Base-by-base conservation (phyloP, 2,329 filamentous ascomycete genomes). In the Claviceps africana region DNA sequence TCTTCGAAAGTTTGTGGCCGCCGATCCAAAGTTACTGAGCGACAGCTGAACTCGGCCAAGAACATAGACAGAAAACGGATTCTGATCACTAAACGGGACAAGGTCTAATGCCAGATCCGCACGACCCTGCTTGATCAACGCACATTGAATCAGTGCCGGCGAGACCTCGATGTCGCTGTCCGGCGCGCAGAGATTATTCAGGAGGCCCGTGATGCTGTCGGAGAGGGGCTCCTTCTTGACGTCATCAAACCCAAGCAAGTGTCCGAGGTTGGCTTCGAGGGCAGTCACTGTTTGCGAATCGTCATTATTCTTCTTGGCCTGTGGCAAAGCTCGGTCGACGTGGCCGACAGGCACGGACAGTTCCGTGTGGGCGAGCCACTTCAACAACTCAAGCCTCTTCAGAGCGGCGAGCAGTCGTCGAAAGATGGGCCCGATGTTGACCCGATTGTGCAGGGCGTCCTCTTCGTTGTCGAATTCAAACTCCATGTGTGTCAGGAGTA, bases 401-500 rank as follows among this genome's bases (percentile, higher is more conserved):
- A 98, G 74, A 52, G 84, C 77, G n/a, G 74, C 71, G 35, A 93
- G 72, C 6, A 96, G 74, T 47, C 79, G 75, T 60, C 80, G 70
- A 67, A 85, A 91, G 37, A 91, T 79, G 1, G 72, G 70, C 48
- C 85, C 80, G 54, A 93, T 83, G 30, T 83, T 78, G 9, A 86
- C 71, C 21, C 74, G 69, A 40, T 74, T 68, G 57, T 78, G 76
- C 35, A 82, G 72, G 2, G 79, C 79, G 17, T 86, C 79, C 42
- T 88, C 82, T 43, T 84, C 81, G 57, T 82, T 79, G 53, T 90
- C 85, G 51, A 87, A 78, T 62, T 93, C 88, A 40, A 83, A 83
- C 64, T 93, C 85, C 75, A 97, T 85, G 65, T 96, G 89, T 10
- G 93, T 77, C 17, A 95, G 74, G 7, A 98, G 75, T 2, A 93